These are phyloP conservation scores for Tothia fuscella DNA, from an alignment of 2,329 filamentous ascomycete genomes.

Conservation along the genomic window DNA sequence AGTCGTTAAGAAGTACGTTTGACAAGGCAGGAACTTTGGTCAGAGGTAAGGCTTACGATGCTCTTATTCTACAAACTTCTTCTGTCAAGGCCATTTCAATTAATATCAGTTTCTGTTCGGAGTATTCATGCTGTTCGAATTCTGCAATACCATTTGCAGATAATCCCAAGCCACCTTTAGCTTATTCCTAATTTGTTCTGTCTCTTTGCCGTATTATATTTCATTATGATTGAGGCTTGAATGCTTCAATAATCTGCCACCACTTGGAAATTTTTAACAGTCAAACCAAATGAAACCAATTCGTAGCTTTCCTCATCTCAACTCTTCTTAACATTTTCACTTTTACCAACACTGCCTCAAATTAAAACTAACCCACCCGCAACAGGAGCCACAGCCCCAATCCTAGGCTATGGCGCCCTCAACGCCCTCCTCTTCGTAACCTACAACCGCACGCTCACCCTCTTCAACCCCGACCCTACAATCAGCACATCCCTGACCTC, in stretches of 20 bases:
- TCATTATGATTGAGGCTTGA: no score
- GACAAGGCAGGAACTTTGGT: conserved; percentile 12
- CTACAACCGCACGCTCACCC: conserved; percentile 70
- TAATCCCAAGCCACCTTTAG: no score
- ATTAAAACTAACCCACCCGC: conserved; percentile 13
- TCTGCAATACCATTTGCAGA: no score
- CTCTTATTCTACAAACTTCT: background rate
- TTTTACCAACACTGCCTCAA: background rate
- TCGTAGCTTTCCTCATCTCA: no score
- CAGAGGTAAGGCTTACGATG: conserved; percentile 7
- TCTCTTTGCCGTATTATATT: no score
- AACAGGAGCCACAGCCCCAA: conserved; percentile 68
- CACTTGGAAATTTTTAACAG: no score
- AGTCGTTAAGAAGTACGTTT: conserved; percentile 8
- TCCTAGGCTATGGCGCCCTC: conserved; percentile 79
- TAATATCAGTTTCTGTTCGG: no score
- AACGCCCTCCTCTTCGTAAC: conserved; percentile 84
- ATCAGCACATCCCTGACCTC: conserved; percentile 34
- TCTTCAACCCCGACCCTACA: conserved; percentile 35
- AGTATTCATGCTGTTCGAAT: no score
- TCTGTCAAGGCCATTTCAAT: no score
- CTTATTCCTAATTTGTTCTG: no score
- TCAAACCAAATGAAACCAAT: no score
- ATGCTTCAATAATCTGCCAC: no score
- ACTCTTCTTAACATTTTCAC: background rate